Evolutionary conservation across 345 rosid genomes (phyloP).

Genomic region (Erysimum cheiranthoides): DNA sequence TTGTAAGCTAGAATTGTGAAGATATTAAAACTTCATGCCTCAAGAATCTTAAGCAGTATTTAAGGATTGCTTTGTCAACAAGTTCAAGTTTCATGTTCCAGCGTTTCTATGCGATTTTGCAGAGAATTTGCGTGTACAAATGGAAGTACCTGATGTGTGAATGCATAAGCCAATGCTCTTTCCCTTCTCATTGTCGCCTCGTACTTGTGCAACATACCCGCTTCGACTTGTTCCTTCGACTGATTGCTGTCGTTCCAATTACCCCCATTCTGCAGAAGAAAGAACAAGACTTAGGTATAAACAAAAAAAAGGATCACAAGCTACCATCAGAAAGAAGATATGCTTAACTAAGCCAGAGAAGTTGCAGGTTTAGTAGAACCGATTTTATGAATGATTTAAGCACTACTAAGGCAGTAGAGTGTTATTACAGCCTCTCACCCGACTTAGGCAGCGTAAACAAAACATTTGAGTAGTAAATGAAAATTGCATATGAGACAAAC

Average conservation of each 20-base stretch:
- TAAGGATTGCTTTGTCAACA: conserved; percentile 2
- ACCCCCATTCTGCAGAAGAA: conserved; percentile 64
- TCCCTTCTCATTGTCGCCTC: conserved; percentile 96
- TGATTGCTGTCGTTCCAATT: conserved; percentile 86
- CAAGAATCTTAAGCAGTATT: background rate
- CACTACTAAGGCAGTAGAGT: background rate
- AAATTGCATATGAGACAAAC: background rate
- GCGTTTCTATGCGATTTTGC: background rate
- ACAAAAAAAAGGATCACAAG: background rate
- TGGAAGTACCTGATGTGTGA: conserved; percentile 80
- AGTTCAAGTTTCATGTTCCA: background rate
- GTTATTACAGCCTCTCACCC: background rate
- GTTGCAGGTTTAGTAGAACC: background rate
- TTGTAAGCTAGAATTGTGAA: background rate
- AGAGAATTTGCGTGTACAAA: background rate
- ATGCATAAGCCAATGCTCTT: conserved; percentile 84
- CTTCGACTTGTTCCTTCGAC: conserved; percentile 85
- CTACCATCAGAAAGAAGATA: conserved; percentile 3
- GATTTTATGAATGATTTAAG: background rate
- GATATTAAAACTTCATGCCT: conserved; percentile 20
- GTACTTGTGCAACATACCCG: conserved; percentile 67
- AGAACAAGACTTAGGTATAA: conserved; percentile 6
- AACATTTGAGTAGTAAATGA: background rate
- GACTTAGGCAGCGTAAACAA: background rate
- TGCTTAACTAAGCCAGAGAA: conserved; percentile 1